Evolutionary conservation across 176 grass and related monocot species (phyloP), one percentile per base, ranked within the genome.

Genomic region (Oryza rufipogon): DNA sequence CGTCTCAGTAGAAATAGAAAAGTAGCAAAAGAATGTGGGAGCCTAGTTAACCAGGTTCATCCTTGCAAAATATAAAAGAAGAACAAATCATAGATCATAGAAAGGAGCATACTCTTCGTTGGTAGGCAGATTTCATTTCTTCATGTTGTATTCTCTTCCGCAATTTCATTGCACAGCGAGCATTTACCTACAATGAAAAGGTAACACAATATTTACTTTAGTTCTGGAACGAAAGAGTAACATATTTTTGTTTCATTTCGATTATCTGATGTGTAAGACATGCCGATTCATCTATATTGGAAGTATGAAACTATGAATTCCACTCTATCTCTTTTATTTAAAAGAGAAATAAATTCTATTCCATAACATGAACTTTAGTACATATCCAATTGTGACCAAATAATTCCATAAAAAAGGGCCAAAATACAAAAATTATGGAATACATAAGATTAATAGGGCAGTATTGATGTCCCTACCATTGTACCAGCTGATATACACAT

Each of bases 81-180:
- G 77, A 49, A 75, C n/a, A 39, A 48, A 64, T 45, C 15, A 65
- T 81, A 80, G 49, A 84, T 81, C 72, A 81, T 58, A 83, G 67
- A 87, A 81, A 80, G 45, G 22, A 78, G 30, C 32, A 77, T 95
- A 98, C 96, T 82, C 89, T 95, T 81, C 71, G 75, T 67, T 94
- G 93, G 61, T 92, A 92, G 16, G 89, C 93, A 91, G 78, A 92
- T 90, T 89, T 98, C 86, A 83, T 93, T 80, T 95, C 96, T 60
- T 90, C 87, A 26, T 93, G 90, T 15, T 94, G 89, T 28, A 98
- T 47, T 66, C 93, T 79, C 75, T 87, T 98, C 34, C 58, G 67
- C 74, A 95, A 76, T 87, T 91, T 98, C 83, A 85, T 83, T 60
- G 86, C 79, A 78, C 87, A 94, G 16, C 73, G 81, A 58, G 84